Evolutionary conservation across 2,329 filamentous ascomycete species (phyloP).

Genomic region (Trichoderma hamatum): DNA sequence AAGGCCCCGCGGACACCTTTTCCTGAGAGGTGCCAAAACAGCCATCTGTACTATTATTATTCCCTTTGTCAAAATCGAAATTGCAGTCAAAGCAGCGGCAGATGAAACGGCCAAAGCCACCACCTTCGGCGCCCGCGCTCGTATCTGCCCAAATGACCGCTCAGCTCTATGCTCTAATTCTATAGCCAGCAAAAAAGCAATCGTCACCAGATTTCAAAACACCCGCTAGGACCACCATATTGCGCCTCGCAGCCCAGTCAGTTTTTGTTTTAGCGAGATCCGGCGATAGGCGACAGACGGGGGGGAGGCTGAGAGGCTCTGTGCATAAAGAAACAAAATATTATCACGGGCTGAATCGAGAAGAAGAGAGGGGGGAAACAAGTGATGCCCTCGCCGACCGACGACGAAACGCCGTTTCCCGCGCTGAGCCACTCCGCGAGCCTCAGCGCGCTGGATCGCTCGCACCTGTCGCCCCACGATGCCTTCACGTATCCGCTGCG

Average conservation of each 20-base stretch:
- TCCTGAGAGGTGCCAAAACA: not conserved
- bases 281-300: not conserved
- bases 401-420: conserved; percentile 45
- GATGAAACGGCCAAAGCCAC: conserved; percentile 1
- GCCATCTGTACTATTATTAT: not conserved
- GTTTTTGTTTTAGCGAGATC: not conserved
- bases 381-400: conserved; percentile 43
- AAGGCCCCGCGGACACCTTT: not conserved
- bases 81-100: not conserved
- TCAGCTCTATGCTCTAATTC: conserved; percentile 1
- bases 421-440: conserved; percentile 37
- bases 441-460: conserved; percentile 55
- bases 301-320: not conserved
- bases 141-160: not conserved
- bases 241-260: not conserved
- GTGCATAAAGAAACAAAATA: not conserved
- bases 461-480: conserved; percentile 80
- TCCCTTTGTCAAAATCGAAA: not conserved
- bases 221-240: conserved; percentile 1
- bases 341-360: too few relatives aligned
- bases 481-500: conserved; percentile 72
- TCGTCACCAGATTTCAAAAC: conserved; percentile 1
- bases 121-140: not conserved
- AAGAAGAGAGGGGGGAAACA: not conserved
- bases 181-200: not conserved